These are phyloP conservation scores for Apiospora phragmitis DNA, from an alignment of 2,329 filamentous ascomycete species.

Conservation along the genomic window DNA sequence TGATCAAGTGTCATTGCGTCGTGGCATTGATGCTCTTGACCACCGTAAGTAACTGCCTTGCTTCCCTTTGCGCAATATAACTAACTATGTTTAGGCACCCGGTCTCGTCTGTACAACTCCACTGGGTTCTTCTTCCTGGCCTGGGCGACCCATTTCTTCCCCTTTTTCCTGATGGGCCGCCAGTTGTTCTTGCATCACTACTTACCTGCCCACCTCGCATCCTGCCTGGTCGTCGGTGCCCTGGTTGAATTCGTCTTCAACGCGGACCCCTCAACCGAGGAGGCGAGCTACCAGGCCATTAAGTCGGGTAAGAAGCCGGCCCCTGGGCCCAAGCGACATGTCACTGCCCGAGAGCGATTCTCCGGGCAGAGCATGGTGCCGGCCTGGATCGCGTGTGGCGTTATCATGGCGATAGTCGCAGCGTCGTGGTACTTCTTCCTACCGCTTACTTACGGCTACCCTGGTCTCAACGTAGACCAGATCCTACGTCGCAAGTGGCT, in stretches of 20 bases:
- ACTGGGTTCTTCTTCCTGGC: constrained; percentile 99
- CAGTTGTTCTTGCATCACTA: constrained; percentile 99
- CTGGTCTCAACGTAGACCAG: constrained; percentile 76
- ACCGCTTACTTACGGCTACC: constrained; percentile 92
- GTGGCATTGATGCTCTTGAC: constrained; percentile 91
- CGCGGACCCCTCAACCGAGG: constrained; percentile 70
- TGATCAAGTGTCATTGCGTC: constrained; percentile 89
- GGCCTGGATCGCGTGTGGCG: constrained; percentile 75
- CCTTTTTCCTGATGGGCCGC: constrained; percentile 97
- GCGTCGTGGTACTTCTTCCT: constrained; percentile 92
- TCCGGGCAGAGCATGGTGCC: constrained; percentile 74
- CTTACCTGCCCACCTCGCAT: constrained; percentile 90
- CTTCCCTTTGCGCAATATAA: neutral
- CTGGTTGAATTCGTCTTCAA: constrained; percentile 96
- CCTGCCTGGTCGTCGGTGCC: constrained; percentile 84
- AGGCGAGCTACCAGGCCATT: constrained; percentile 44
- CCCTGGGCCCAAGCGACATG: constrained; percentile 52
- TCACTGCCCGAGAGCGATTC: constrained; percentile 81
- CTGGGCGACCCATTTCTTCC: constrained; percentile 96
- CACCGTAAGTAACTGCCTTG: constrained; percentile 69
- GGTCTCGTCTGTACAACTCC: constrained; percentile 94
- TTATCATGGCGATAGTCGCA: constrained; percentile 67
- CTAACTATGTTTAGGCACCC: constrained; percentile 62
- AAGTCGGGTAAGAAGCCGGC: constrained; percentile 48
- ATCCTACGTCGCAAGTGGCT: constrained; percentile 91